These are phyloP conservation scores for Cladosporium cucumerinum DNA, from an alignment of 2,329 filamentous ascomycete species.

Conservation along the genomic window DNA sequence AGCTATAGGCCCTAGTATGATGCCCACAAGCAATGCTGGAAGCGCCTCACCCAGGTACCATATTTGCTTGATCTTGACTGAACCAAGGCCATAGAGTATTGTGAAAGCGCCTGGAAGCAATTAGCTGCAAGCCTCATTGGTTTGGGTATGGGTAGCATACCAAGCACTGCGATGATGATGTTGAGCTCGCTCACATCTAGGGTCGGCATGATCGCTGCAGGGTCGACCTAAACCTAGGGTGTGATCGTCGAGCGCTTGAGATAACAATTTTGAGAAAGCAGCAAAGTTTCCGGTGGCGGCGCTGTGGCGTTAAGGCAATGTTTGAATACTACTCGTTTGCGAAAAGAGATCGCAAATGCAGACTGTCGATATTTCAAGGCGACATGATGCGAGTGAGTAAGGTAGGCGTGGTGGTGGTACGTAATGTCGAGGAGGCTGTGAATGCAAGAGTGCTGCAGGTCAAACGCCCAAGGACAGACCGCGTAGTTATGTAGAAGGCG, in stretches of 20 bases:
- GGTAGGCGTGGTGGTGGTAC: neutral
- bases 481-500: neutral
- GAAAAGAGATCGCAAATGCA: neutral
- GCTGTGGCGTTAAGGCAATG: neutral
- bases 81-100: constrained; percentile 78
- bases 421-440: neutral
- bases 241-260: neutral
- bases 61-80: constrained; percentile 79
- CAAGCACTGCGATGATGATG: constrained; percentile 70
- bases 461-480: neutral
- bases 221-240: neutral
- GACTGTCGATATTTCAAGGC: neutral
- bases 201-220: constrained; percentile 48
- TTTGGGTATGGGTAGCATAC: neutral
- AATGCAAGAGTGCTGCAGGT: neutral
- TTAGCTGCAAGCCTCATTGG: neutral
- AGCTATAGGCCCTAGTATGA: constrained; percentile 70
- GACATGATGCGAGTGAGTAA: neutral
- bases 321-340: neutral
- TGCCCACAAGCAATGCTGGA: constrained; percentile 73
- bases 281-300: neutral
- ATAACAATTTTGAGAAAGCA: neutral
- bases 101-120: constrained; percentile 64
- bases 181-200: constrained; percentile 72
- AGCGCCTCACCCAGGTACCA: constrained; percentile 88